A percentile compares a stretch with the other conserved stretches of the same genome.
phyloP scores from a whole-genome alignment of 768 basidiomycete genomes.

The Tephrocybe sp. region DNA sequence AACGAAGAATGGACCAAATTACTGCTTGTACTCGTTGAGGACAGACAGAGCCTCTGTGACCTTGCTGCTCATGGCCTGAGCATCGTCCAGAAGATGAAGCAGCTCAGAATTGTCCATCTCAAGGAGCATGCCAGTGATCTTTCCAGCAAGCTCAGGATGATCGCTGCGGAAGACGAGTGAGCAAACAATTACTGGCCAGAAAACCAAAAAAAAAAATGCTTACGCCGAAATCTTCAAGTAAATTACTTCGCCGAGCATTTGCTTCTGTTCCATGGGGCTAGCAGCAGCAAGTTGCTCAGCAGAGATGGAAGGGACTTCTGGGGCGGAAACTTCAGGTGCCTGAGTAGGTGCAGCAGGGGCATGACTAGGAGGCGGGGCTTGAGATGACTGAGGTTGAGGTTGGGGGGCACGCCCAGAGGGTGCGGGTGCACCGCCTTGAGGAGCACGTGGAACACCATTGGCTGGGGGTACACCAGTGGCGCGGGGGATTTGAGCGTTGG shows the following conservation, averaged over 20 bases:
- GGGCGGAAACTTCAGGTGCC: constrained; percentile 38
- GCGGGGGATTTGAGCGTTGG: constrained; percentile 64
- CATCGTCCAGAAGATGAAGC: constrained; percentile 80
- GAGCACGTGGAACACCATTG: constrained; percentile 55
- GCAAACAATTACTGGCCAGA: constrained; percentile 9
- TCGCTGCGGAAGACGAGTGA: constrained; percentile 39
- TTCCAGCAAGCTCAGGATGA: constrained; percentile 94
- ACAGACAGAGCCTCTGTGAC: constrained; percentile 90
- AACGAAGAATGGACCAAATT: constrained; percentile 24
- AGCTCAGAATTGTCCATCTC: constrained; percentile 99
- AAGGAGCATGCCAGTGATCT: constrained; percentile 98
- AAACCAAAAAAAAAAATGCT: constrained; percentile 31
- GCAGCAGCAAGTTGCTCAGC: constrained; percentile 55
- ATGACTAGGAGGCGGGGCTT: constrained; percentile 42
- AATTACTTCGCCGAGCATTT: constrained; percentile 96
- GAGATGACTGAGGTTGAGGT: constrained; percentile 39
- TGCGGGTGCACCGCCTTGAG: constrained; percentile 45
- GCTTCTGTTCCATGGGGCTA: constrained; percentile 91
- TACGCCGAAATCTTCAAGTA: constrained; percentile 88
- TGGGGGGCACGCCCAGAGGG: constrained; percentile 40
- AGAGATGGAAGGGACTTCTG: constrained; percentile 44
- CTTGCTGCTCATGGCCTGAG: constrained; percentile 85
- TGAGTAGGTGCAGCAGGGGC: constrained; percentile 35
- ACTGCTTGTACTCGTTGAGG: constrained; percentile 71
- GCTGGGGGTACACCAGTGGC: constrained; percentile 58